These are phyloP conservation scores for Cercospora zeae-maydis DNA, from an alignment of 2,329 filamentous ascomycete genomes.

Conservation along the genomic window DNA sequence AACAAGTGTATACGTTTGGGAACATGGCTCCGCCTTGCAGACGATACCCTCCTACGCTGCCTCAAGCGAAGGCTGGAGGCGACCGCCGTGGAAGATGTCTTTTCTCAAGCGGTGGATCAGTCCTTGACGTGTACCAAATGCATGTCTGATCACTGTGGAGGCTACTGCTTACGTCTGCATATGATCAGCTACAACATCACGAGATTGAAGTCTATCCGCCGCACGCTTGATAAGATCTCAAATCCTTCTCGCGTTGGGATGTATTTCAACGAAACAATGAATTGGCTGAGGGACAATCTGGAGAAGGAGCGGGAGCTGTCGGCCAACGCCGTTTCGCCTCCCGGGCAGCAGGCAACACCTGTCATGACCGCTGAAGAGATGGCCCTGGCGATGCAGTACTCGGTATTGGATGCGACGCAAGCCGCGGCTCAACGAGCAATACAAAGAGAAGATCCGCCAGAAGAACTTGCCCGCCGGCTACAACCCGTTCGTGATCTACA, in stretches of 20 bases:
- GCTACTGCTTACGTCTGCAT: conserved; percentile 12
- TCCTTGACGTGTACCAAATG: conserved; percentile 8
- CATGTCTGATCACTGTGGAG: conserved; percentile 9
- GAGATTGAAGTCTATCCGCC: conserved; percentile 5
- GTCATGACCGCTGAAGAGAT: conserved; percentile 14
- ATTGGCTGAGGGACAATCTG: conserved; percentile 11
- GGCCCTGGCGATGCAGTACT: conserved; percentile 12
- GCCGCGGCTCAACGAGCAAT: neutral
- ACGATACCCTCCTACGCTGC: conserved; percentile 19
- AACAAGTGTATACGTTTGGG: neutral
- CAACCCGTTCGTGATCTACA: conserved; percentile 4
- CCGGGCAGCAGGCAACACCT: conserved; percentile 3
- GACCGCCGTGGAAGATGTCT: conserved; percentile 9
- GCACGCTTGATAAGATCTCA: conserved; percentile 11
- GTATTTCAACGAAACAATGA: conserved; percentile 4
- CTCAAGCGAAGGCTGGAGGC: conserved; percentile 12
- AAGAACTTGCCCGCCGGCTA: neutral
- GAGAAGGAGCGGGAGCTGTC: conserved; percentile 10
- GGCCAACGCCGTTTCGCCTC: neutral
- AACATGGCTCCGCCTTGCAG: conserved; percentile 7
- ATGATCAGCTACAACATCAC: conserved; percentile 10
- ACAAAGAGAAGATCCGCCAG: neutral
- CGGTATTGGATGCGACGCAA: neutral
- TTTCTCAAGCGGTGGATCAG: neutral
- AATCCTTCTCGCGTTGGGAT: conserved; percentile 9